These are phyloP conservation scores for Pleurotus tuber-regium DNA, from an alignment of 768 basidiomycete genomes.

Conservation along the genomic window DNA sequence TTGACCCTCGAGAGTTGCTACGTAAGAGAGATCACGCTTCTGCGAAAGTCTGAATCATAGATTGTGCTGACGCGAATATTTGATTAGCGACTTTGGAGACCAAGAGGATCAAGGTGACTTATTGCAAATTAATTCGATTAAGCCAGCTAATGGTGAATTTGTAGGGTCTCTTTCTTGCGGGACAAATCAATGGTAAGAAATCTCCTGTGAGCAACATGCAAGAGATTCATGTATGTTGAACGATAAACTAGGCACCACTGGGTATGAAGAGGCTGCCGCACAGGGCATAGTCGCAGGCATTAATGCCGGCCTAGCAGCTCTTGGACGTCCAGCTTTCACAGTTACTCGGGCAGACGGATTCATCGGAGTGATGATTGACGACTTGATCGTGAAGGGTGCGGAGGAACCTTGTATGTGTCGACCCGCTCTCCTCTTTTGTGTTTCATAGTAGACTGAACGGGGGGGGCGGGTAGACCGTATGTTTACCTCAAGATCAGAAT, in stretches of 20 bases:
- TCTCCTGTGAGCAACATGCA: no score
- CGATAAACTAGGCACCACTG: slow-evolving; percentile 70
- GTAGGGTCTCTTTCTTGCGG: slow-evolving; percentile 82
- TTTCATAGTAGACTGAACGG: no score
- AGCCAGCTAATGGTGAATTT: not conserved
- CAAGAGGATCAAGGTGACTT: slow-evolving; percentile 65
- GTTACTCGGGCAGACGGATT: slow-evolving; percentile 85
- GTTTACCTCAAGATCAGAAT: slow-evolving; percentile 92
- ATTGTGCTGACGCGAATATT: not conserved
- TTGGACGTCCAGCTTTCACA: slow-evolving; percentile 50
- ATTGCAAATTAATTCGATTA: not conserved
- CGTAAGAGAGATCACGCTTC: no score
- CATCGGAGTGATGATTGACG: slow-evolving; percentile 90
- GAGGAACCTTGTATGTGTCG: slow-evolving; percentile 91
- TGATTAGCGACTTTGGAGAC: slow-evolving; percentile 81
- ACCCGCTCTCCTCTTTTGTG: slow-evolving; percentile 13
- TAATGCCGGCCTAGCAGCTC: slow-evolving; percentile 77
- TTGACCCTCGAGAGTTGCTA: slow-evolving; percentile 80
- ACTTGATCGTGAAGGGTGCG: slow-evolving; percentile 82
- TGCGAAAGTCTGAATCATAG: no score
- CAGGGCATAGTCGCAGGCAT: slow-evolving; percentile 88
- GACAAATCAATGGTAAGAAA: slow-evolving; percentile 79
- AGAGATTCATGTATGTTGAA: no score
- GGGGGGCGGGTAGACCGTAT: slow-evolving; percentile 90
- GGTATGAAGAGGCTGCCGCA: slow-evolving; percentile 92